These are phyloP conservation scores for Debaryomyces udenii DNA, from an alignment of 1,139 yeast species.

Conservation along the genomic window DNA sequence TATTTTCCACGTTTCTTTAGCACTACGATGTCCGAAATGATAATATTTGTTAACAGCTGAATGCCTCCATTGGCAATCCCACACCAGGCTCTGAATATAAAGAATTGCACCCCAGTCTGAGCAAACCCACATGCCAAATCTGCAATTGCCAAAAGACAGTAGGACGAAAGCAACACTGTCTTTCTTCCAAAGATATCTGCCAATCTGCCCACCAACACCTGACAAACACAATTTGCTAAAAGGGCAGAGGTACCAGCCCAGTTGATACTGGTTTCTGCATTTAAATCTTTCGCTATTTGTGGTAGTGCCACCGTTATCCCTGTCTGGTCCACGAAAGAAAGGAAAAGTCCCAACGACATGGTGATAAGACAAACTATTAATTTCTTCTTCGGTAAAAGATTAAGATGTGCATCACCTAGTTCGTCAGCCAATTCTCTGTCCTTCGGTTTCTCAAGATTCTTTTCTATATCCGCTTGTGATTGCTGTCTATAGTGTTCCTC, in stretches of 20 bases:
- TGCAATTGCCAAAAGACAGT: constrained; percentile 35
- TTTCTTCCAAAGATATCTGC: constrained; percentile 51
- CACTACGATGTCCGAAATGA: constrained; percentile 47
- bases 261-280: constrained; percentile 39
- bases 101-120: constrained; percentile 42
- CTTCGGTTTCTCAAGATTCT: background rate
- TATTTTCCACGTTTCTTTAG: constrained; percentile 48
- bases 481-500: no score
- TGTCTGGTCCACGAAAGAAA: constrained; percentile 47
- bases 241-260: constrained; percentile 58
- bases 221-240: constrained; percentile 49
- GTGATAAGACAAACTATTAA: constrained; percentile 29
- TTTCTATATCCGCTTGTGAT: background rate
- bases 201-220: constrained; percentile 47
- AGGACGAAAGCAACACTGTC: constrained; percentile 34
- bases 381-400: constrained; percentile 34
- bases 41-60: constrained; percentile 44
- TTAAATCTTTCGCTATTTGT: constrained; percentile 36
- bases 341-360: constrained; percentile 12
- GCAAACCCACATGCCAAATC: constrained; percentile 49
- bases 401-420: constrained; percentile 42
- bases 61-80: constrained; percentile 52
- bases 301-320: constrained; percentile 45
- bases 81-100: constrained; percentile 46
- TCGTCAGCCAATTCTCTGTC: constrained; percentile 26